Evolutionary conservation across 2,329 filamentous ascomycete species (phyloP), one percentile per base, ranked within the genome.

Genomic region (Zelopaecilomyces penicillatus): DNA sequence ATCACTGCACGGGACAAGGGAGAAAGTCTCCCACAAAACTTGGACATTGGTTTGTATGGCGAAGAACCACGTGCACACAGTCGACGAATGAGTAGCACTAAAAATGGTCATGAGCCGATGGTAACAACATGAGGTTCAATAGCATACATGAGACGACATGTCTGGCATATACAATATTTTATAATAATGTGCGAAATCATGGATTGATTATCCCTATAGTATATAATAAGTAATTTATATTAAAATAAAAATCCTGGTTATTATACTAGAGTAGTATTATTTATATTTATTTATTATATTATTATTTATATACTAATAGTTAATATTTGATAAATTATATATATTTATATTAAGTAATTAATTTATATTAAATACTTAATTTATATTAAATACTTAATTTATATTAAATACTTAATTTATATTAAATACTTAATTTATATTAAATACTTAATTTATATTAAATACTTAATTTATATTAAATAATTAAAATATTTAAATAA

Each of bases 41-140:
- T 68, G 8, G 63, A 66, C 11, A 60, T 67, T 39, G 66, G 66
- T 30, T 48, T 68, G 19, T 55, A 61, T 39, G 59, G 58, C 1
- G 66, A 70, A 26, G 64, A 67, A n/a, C 41, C 54, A 9, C 60
- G 60, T 7, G 44, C 46, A 12, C 54, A 54, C 5, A 39, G 45
- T 36, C 51, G 59, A 59, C 46, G 52, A 46, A 44, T 49, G 30
- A 36, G 46, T 6, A 40, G 34, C 37, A 32, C 48, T 9, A 59
- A 70, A 37, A 71, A 71, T 45, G 69, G 68, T 7, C 68, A 71
- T 40, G 72, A 75, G 49, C 63, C 68, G 5, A 77, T 78, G 73
- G 65, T 75, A 50, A 78, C 71, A 47, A 73, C 66, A 41, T 77
- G 59, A 65, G 45, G 32, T 11, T 40, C 6, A 4, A 5, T 40